phyloP scores from a whole-genome alignment of 2,329 filamentous ascomycete genomes.

The Arthrobotrys pseudoclavata region DNA sequence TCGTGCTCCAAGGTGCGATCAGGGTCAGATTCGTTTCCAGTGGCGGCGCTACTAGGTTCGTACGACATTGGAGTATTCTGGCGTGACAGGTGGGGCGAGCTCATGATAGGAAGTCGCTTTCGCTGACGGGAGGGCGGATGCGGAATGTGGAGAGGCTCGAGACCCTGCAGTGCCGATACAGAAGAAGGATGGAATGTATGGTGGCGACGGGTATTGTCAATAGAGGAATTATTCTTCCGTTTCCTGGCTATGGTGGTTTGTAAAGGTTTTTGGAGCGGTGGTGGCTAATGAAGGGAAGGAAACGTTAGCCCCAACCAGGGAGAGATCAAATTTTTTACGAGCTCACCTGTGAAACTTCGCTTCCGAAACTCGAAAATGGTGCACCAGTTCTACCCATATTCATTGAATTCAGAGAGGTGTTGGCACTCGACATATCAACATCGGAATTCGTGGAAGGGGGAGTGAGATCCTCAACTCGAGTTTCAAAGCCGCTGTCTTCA shows the following conservation, averaged over 20 bases:
- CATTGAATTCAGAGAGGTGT: constrained; percentile 56
- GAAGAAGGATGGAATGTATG: constrained; percentile 59
- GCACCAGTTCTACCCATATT: constrained; percentile 50
- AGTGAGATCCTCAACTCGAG: constrained; percentile 56
- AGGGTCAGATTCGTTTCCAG: constrained; percentile 58
- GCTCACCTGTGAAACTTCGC: constrained; percentile 57
- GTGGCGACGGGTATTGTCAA: constrained; percentile 57
- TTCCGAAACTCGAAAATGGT: constrained; percentile 55
- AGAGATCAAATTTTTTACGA: constrained; percentile 10
- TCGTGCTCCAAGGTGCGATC: constrained; percentile 58
- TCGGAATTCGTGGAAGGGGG: constrained; percentile 59
- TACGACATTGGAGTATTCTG: constrained; percentile 59
- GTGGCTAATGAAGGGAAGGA: not conserved
- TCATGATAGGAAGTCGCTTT: constrained; percentile 59
- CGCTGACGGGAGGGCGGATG: constrained; percentile 58
- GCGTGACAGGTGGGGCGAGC: constrained; percentile 52
- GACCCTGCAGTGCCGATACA: constrained; percentile 53
- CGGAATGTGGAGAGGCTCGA: constrained; percentile 57
- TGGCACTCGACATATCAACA: constrained; percentile 53
- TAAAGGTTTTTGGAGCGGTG: constrained; percentile 44
- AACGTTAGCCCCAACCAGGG: constrained; percentile 5
- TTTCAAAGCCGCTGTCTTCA: constrained; percentile 50
- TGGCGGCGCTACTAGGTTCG: constrained; percentile 57
- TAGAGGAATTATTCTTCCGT: constrained; percentile 58
- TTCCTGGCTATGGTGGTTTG: constrained; percentile 47